Evolutionary conservation across 805 yeast genomes (phyloP), one percentile per base, ranked within the genome.

Genomic region (Ogataea nonfermentans): DNA sequence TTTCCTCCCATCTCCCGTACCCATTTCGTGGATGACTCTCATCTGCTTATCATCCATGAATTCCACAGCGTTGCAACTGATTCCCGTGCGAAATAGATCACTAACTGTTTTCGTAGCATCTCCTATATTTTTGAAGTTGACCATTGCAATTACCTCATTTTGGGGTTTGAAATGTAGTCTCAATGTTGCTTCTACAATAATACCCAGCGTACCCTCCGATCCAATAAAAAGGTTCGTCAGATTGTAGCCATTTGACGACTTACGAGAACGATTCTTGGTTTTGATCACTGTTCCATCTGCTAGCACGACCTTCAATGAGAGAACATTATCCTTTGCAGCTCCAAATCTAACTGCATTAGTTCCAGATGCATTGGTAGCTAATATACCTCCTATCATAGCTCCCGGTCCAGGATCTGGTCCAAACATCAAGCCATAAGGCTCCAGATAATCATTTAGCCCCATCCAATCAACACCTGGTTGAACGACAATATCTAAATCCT

Each of bases 391-490:
- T 42, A 85, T 75, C 49, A 78, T 68, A 1, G 91, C 93, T 35
- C 88, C 87, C 13, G 91, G 88, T 29, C 87, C 90, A 0, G 68
- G 84, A 59, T 84, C 90, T 7, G 84, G 83, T 0, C 91, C 91
- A 55, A 83, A 81, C 57, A 85, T 58, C 16, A 80, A 59, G 1
- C 77, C 77, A 43, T 71, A 56, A 10, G 74, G 74, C 9, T 59
- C 59, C 32, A 80, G 52, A 41, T 59, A 69, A 30, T 78, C 81
- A 50, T 78, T 78, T 41, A 84, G 62, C 27, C 77, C 78, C 61
- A 75, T 81, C 90, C 93, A 84, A 6, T 81, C 85, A 11, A 84
- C 79, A 24, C 91, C 88, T 0, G 89, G 86, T 53, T 85, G 86
- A n/a, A 85, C 87, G 10, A 71, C 76, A 10, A 81, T 76, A 56